Base-by-base conservation (phyloP, 352 stramenopile genomes). In the Pythium insidiosum region DNA sequence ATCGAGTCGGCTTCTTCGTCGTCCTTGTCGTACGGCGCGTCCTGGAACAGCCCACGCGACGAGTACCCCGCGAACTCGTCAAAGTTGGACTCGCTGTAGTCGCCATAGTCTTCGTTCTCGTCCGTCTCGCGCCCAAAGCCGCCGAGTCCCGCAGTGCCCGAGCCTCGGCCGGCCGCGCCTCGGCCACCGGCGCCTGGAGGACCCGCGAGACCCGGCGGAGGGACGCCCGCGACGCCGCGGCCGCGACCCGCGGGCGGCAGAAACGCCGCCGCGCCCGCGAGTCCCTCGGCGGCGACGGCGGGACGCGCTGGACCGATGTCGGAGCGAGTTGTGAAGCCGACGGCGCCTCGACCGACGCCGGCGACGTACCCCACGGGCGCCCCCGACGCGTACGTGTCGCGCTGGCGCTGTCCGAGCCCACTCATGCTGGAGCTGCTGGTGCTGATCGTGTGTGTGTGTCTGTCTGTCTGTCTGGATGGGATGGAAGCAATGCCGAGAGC, bases 251-350 rank as follows among this genome's bases (percentile, higher is more conserved):
- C 84, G 25, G 92, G 76, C 34, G 96, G 95, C 6, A 93, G 70
- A 34, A 73, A 73, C 11, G 84, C 74, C 10, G 82, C 73, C 3
- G 70, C 47, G 28, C 82, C 81, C 18, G 70, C 64, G 16, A 76
- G n/a, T 13, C 71, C 83, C 33, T 88, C 78, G 12, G 73, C 65
- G 6, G 62, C 58, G 43, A 74, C 64, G 9, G 81, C 68, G 7
- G 77, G 67, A 16, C 84, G 69, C 39, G 87, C 91, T 4, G 93
- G 89, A 5, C 95, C 96, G 50, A 99, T 97, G 59, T 99, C 95
- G 41, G 85, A 97, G 12, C 95, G 88, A 15, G 95, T 99, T 5
- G 95, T 98, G 65, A 99, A 99, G 19, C 96, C 95, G 29, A 97
- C 76, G 23, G 94, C 95, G 39, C 96, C 95, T 42, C 95, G 88